A percentile compares a stretch with the other conserved stretches of the same genome.
Evolutionary conservation across 345 rosid genomes (phyloP).

Genomic region (Luvunga scandens): DNA sequence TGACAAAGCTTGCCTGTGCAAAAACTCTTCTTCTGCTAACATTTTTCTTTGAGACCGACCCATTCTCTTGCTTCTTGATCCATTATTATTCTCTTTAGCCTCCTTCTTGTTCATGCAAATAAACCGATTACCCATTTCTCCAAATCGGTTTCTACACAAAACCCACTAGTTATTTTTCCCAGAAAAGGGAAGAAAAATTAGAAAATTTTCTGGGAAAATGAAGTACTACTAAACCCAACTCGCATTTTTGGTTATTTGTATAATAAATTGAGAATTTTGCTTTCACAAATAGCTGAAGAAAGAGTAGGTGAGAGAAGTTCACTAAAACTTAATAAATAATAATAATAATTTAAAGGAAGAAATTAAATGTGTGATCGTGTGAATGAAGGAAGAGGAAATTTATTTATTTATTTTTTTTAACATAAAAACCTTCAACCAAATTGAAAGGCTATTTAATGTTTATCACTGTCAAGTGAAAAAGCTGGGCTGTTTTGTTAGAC

Average conservation of each 20-base stretch:
- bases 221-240: not conserved
- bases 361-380: not conserved
- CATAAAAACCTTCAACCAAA: not conserved
- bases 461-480: not conserved
- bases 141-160: not conserved
- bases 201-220: not conserved
- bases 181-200: not conserved
- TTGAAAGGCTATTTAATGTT: conserved; percentile 16
- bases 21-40: conserved; percentile 78
- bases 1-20: conserved; percentile 91
- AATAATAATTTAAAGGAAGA: not conserved
- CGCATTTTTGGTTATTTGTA: not conserved
- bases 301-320: not conserved
- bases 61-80: conserved; percentile 76
- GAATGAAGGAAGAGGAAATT: not conserved
- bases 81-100: conserved; percentile 29
- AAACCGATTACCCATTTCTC: conserved; percentile 78
- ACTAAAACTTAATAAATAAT: not conserved
- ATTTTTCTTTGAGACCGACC: conserved; percentile 84
- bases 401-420: not conserved
- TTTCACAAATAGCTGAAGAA: not conserved
- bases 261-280: not conserved
- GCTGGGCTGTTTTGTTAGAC: not conserved
- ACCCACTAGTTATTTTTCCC: not conserved
- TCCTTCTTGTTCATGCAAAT: conserved; percentile 79